phyloP scores from a whole-genome alignment of 257 asterid genomes.

The Ligustrum vulgare region DNA sequence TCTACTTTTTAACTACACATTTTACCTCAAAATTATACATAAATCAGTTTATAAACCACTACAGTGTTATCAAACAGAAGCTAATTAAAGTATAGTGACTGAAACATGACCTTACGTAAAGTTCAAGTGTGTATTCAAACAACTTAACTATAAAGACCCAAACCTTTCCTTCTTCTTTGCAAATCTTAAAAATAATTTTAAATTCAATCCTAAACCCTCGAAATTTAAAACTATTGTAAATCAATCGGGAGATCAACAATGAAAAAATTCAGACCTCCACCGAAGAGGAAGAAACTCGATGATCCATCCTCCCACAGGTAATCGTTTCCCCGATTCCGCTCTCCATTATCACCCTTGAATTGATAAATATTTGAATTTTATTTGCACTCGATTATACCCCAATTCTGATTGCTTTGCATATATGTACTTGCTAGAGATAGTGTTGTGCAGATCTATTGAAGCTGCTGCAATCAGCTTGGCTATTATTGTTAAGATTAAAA shows the following conservation, averaged over 20 bases:
- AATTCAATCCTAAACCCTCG: neutral
- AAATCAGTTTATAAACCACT: no score
- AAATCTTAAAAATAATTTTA: neutral
- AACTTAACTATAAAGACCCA: no score
- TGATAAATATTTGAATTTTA: neutral
- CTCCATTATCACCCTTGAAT: no score
- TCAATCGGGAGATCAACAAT: neutral
- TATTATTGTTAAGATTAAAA: neutral
- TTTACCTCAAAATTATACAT: no score
- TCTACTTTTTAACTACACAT: no score
- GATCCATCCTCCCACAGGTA: slow-evolving; percentile 37
- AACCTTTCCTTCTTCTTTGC: no score
- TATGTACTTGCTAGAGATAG: neutral
- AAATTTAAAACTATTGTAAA: neutral
- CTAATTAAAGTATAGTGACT: no score
- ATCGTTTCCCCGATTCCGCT: slow-evolving; percentile 3
- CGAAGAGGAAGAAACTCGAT: slow-evolving; percentile 52
- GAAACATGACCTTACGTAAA: no score
- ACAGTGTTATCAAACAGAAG: no score
- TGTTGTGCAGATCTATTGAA: neutral
- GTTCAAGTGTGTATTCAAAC: no score
- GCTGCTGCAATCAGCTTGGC: neutral
- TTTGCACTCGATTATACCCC: neutral
- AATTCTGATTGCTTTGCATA: neutral
- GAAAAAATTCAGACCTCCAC: slow-evolving; percentile 41